Base-by-base conservation (phyloP, 495 filamentous ascomycete genomes). In the Neurospora sp. region DNA sequence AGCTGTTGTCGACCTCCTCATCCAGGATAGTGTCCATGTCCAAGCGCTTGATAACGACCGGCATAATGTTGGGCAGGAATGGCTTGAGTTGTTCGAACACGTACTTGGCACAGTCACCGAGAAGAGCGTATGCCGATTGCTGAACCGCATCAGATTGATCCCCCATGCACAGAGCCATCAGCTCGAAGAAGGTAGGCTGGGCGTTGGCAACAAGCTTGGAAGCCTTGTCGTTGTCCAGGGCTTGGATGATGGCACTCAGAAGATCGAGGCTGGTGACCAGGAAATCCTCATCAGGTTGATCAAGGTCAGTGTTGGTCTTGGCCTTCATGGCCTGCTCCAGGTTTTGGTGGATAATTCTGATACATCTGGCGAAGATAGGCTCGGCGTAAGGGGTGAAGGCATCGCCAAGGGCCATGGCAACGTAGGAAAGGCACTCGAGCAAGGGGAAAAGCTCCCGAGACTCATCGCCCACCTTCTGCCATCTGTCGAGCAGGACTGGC, bases 71-170 rank as follows among this genome's bases (percentile, higher is more conserved):
- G 4, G 90, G 87, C 38, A 98, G 83, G 78, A 89, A 92, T 9
- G 89, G 88, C 76, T 91, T 90, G 59, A 99, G 82, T 77, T 96
- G 93, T 3, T 89, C 87, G 82, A 95, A 98, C 71, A 97, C 93
- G 78, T 94, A 97, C 78, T 97, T 98, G 0, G 96, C 93, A 80
- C 96, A 97, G 82, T 99, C 96, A 41, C 96, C 96, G 54, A 99
- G 90, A 38, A 99, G 86, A 12, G 96, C 96, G 77, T 97, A 99
- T 4, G 94, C 93, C 35, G 96, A 98, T 81, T 99, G 96, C 69
- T 94, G 92, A 16, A 98, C 96, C 81, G 97, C 95, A 75, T 97
- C 93, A 78, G 92, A 92, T 11, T 88, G 86, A 80, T 98, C 94
- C 79, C 96, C 91, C 93, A 98, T 94, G 82, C 96, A 98, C 79